Percentiles rank a stretch among this genome's conserved stretches.
These are phyloP conservation scores for Sequoiadendron giganteum DNA, from an alignment of 75 land plant genomes.

Conservation along the genomic window DNA sequence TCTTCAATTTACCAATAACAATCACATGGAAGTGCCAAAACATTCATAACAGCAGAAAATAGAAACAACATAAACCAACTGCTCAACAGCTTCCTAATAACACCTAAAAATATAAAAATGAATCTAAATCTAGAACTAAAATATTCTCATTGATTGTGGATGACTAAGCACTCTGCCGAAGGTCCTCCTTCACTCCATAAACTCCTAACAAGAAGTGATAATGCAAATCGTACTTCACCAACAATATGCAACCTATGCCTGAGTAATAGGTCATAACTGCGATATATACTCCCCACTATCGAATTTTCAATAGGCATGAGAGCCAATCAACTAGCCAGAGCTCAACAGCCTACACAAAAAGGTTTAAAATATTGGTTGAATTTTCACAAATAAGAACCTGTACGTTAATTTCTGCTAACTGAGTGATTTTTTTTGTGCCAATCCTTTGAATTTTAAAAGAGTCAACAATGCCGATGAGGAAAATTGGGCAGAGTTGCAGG, in stretches of 20 bases:
- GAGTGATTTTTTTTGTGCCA: neutral
- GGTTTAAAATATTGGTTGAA: neutral
- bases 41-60: neutral
- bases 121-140: neutral
- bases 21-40: neutral
- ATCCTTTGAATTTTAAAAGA: neutral
- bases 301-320: constrained; percentile 96
- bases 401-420: neutral
- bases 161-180: constrained; percentile 82
- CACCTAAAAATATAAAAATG: constrained; percentile 30
- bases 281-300: constrained; percentile 89
- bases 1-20: constrained; percentile 4
- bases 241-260: constrained; percentile 91
- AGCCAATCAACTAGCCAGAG: constrained; percentile 82
- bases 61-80: constrained; percentile 3
- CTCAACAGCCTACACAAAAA: constrained; percentile 68
- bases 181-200: constrained; percentile 77
- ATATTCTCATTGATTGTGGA: constrained; percentile 48
- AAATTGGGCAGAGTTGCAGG: no score
- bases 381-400: neutral
- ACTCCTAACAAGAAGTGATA: constrained; percentile 86
- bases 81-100: constrained; percentile 83
- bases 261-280: constrained; percentile 90
- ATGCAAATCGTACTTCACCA: constrained; percentile 84
- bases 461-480: no score